These are phyloP conservation scores for Lumnitzera racemosa DNA, from an alignment of 345 rosid species.

Conservation along the genomic window DNA sequence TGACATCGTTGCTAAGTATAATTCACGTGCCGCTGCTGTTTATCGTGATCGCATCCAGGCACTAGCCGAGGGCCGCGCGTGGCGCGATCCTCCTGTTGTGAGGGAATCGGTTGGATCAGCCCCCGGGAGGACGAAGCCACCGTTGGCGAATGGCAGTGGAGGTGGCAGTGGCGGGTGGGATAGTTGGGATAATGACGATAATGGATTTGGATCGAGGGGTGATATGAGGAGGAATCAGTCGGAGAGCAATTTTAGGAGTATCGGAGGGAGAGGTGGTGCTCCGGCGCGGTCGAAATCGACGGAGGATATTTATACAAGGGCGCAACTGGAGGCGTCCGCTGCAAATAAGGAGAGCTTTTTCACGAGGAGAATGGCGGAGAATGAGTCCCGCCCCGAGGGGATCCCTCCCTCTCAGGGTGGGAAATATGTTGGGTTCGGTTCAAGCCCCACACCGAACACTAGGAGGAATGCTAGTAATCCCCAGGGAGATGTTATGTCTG, in stretches of 20 bases:
- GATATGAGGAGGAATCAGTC: constrained; percentile 88
- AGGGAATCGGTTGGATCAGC: constrained; percentile 31
- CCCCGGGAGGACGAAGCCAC: constrained; percentile 38
- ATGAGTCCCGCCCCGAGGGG: constrained; percentile 79
- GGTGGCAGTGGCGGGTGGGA: constrained; percentile 54
- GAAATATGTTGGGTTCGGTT: constrained; percentile 94
- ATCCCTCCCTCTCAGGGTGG: constrained; percentile 96
- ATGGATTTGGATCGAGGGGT: constrained; percentile 28
- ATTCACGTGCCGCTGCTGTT: constrained; percentile 68
- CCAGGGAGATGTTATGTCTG: constrained; percentile 67
- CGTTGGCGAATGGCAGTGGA: constrained; percentile 39
- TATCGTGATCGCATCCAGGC: constrained; percentile 89
- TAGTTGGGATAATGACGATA: constrained; percentile 83
- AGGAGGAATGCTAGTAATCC: constrained; percentile 32
- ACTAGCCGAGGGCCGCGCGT: constrained; percentile 67
- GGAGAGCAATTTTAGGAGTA: constrained; percentile 52
- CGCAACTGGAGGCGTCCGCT: constrained; percentile 83
- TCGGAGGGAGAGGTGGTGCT: constrained; percentile 31
- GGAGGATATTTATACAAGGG: constrained; percentile 67
- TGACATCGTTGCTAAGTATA: constrained; percentile 71
- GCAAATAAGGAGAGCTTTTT: constrained; percentile 78
- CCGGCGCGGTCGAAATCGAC: constrained; percentile 70
- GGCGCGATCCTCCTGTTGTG: constrained; percentile 83
- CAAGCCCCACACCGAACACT: constrained; percentile 45
- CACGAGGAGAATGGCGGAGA: constrained; percentile 62